Base-by-base conservation (phyloP, 306 rosid genomes). In the Dryas drummondii region DNA sequence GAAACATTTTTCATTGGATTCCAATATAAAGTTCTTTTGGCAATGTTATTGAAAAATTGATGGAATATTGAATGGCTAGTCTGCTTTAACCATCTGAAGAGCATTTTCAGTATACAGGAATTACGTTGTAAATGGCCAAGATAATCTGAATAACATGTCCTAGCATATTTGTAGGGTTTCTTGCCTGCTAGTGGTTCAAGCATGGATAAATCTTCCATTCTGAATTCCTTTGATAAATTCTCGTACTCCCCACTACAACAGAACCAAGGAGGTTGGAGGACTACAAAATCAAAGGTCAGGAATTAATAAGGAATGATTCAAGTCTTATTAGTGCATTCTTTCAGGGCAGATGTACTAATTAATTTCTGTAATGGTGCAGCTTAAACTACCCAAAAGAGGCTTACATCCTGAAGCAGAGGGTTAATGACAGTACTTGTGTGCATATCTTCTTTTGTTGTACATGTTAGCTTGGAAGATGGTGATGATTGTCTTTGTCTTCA, bases 211-310 rank as follows among this genome's bases (percentile, higher is more conserved):
- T 75, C 44, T 64, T 74, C 76, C 63, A 70, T 50, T 77, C 59
- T 77, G 57, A 87, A 83, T 82, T 79, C 90, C 72, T 63, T 88
- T 80, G 90, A 88, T 12, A 82, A 84, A 57, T 89, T 85, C 73
- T 70, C 87, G 4, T 88, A 83, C 72, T 45, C 63, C 58, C 85
- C 85, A 56, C 75, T 52, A 47, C 76, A 65, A 56, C 71, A 80
- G 75, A 73, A 73, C 57, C 72, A 86, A 49, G 87, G 82, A 74
- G 88, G 84, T 71, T 84, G 86, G 92, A 90, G 86, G 85, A 77
- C 88, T 53, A 85, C 86, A 79, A 90, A 87, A 85, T 80, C 89
- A 19, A 91, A 90, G 96, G 93, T 87, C 46, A 68, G 82, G 45
- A 76, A 60, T 56, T 66, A 74, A 45, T 66, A 74, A 45, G 47